phyloP scores from a whole-genome alignment of 2,329 filamentous ascomycete genomes.

The Fusarium cyanostomum region DNA sequence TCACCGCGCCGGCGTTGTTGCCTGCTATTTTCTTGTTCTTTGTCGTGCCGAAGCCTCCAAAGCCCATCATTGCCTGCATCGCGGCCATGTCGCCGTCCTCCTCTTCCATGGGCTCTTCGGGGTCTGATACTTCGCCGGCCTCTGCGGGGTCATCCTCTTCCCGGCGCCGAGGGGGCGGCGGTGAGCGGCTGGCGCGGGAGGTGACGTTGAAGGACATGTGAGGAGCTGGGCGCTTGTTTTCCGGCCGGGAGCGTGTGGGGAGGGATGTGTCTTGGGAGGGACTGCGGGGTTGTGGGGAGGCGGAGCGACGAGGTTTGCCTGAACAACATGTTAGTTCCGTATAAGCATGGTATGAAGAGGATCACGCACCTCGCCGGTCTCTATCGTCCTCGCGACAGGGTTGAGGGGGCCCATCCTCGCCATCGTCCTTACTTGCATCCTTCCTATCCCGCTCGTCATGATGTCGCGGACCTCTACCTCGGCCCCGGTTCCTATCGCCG shows the following conservation, averaged over 20 bases:
- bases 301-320: conserved; percentile 50
- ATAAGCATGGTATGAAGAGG: background rate
- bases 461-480: conserved; percentile 46
- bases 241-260: conserved; percentile 49
- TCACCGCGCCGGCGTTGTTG: conserved; percentile 83
- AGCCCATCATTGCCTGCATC: conserved; percentile 91
- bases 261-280: conserved; percentile 40
- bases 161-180: conserved; percentile 12
- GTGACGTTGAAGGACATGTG: conserved; percentile 50
- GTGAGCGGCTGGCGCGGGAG: conserved; percentile 41
- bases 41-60: conserved; percentile 84
- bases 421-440: conserved; percentile 41
- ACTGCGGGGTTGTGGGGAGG: conserved; percentile 46
- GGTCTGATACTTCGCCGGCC: conserved; percentile 18
- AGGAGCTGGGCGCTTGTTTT: conserved; percentile 24
- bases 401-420: conserved; percentile 32
- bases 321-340: conserved; percentile 12
- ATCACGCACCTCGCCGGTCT: conserved; percentile 40
- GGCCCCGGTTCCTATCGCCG: conserved; percentile 46
- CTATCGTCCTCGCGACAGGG: conserved; percentile 38
- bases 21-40: conserved; percentile 90
- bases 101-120: conserved; percentile 42
- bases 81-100: conserved; percentile 73
- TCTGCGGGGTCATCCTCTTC: conserved; percentile 30
- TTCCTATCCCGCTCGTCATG: conserved; percentile 39